phyloP scores from a whole-genome alignment of 805 yeast species.

The Wickerhamiella slavikovae region DNA sequence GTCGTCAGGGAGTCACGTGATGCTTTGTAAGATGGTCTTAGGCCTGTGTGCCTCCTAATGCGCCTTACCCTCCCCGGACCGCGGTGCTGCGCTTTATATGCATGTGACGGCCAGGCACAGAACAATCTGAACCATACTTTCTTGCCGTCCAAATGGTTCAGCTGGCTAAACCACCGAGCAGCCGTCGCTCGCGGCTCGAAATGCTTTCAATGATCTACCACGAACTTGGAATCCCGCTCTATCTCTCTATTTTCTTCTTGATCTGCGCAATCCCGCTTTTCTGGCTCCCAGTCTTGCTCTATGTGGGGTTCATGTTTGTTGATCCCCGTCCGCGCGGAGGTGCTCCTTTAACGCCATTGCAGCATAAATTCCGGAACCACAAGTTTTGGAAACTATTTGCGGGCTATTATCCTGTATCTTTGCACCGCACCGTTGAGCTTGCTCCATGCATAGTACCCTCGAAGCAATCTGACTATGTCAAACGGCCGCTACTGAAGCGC shows the following conservation, averaged over 20 bases:
- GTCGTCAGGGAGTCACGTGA: too few relatives aligned
- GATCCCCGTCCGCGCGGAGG: constrained; percentile 67
- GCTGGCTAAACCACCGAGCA: constrained; percentile 2
- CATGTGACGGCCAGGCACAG: too few relatives aligned
- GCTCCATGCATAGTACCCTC: constrained; percentile 43
- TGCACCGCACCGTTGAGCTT: constrained; percentile 47
- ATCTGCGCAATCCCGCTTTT: constrained; percentile 35
- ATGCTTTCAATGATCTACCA: constrained; percentile 58
- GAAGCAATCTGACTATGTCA: background rate
- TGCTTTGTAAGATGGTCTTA: too few relatives aligned
- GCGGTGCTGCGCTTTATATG: too few relatives aligned
- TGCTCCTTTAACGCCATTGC: constrained; percentile 33
- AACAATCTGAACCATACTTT: too few relatives aligned
- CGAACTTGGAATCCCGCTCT: constrained; percentile 41
- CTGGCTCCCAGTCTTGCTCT: constrained; percentile 52
- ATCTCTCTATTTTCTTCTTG: constrained; percentile 26
- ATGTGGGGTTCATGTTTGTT: constrained; percentile 31
- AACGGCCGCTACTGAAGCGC: background rate
- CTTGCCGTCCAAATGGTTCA: too few relatives aligned
- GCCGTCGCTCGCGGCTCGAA: constrained; percentile 31
- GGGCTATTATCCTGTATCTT: constrained; percentile 56
- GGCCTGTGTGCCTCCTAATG: too few relatives aligned
- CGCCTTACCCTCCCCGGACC: too few relatives aligned
- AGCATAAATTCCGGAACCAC: too few relatives aligned
- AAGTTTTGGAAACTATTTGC: constrained; percentile 57